A percentile compares a stretch with the other conserved stretches of the same genome.
phyloP scores from a whole-genome alignment of 2,329 filamentous ascomycete species.

The Trichoderma sp. region DNA sequence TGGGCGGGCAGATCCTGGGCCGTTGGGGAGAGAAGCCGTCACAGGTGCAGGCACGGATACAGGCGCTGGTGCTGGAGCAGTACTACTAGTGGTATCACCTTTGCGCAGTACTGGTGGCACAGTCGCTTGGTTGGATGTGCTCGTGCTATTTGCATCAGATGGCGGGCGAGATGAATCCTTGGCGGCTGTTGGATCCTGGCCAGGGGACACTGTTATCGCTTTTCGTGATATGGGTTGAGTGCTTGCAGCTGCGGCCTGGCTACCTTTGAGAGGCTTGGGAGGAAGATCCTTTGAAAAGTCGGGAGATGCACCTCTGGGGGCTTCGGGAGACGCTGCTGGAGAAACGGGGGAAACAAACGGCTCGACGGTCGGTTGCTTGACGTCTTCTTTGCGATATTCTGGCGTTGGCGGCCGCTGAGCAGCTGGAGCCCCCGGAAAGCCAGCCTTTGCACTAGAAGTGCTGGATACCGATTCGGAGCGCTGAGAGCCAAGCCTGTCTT shows the following conservation, averaged over 20 bases:
- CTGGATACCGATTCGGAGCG: constrained; percentile 27
- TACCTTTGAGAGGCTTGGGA: constrained; percentile 26
- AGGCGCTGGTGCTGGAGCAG: background rate
- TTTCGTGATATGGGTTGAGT: constrained; percentile 32
- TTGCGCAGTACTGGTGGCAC: background rate
- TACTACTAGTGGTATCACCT: no score
- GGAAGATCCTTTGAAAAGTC: constrained; percentile 26
- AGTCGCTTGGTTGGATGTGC: constrained; percentile 1
- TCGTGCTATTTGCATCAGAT: background rate
- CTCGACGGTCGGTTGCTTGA: constrained; percentile 41
- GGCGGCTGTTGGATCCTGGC: constrained; percentile 30
- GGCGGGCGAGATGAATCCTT: constrained; percentile 30
- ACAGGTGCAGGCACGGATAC: background rate
- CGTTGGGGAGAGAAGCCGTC: constrained; percentile 27
- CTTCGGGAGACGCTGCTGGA: constrained; percentile 48
- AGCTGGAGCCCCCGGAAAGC: constrained; percentile 26
- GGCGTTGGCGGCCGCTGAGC: constrained; percentile 50
- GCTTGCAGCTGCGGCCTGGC: background rate
- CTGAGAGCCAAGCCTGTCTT: constrained; percentile 36
- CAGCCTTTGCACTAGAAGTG: constrained; percentile 9
- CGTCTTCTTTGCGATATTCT: constrained; percentile 50
- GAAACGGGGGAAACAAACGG: constrained; percentile 47
- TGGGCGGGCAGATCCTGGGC: constrained; percentile 28
- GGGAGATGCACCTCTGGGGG: constrained; percentile 31
- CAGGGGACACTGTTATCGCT: constrained; percentile 30